Base-by-base conservation (phyloP, 225 moss, liverwort and hornwort genomes). In the Bryum argenteum region DNA sequence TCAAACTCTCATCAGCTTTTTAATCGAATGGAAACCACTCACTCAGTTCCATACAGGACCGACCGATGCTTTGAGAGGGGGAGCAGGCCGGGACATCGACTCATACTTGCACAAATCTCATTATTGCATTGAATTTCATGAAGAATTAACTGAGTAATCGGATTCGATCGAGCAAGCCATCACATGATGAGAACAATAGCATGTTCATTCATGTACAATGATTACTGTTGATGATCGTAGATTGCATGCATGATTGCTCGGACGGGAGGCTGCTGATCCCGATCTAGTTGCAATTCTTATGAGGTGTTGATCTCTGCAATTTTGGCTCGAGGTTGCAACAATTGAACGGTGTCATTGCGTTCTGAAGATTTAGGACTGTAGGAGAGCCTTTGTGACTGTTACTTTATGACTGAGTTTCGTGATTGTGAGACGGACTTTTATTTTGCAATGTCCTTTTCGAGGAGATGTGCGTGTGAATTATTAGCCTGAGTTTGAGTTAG, bases 341-440 rank as follows among this genome's bases (percentile, higher is more conserved):
- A 48, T 33, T 72, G 69, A 55, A 58, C 8, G 19, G 21, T 65
- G 22, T 17, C 69, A 40, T 56, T 74, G 23, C 23, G 16, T 12
- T 69, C 60, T 23, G 19, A 64, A 43, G 65, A 54, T 16, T 47
- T 52, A 50, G 45, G 33, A 33, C 33, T 33, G 33, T 33, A 33
- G 33, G 33, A 33, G 33, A 33, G 33, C 33, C 5, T 33, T 33
- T 33, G 33, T 33, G 33, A n/a, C n/a, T n/a, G n/a, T n/a, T n/a
- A n/a, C n/a, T n/a, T n/a, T n/a, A n/a, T n/a, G n/a, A n/a, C n/a
- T n/a, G n/a, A 51, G 23, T 66, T 67, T 58, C 50, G 65, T 10
- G 60, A 54, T 67, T 47, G 39, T 75, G 41, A 69, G 76, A 79
- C 51, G 15, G 56, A 78, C n/a, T 61, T 26, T 19, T 51, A 75